Conservation (phyloP, 2,329 filamentous ascomycete species). For the Bipolaris gigantea region DNA sequence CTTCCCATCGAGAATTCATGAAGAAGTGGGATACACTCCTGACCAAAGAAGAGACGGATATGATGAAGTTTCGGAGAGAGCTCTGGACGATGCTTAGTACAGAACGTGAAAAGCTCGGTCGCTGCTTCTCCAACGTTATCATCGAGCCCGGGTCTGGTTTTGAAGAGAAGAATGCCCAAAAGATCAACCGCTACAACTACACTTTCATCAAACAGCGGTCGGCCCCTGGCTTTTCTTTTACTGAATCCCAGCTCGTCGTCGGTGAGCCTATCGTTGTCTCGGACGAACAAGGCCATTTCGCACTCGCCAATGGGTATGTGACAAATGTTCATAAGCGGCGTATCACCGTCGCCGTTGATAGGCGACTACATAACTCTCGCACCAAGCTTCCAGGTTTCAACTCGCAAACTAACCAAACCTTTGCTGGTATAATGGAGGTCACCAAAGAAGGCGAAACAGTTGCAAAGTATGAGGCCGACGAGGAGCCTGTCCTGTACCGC, state of each 20-base stretch:
- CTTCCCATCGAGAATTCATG: conserved; percentile 79
- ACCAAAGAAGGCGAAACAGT: conserved; percentile 53
- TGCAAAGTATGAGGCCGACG: conserved; percentile 46
- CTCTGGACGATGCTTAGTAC: conserved; percentile 94
- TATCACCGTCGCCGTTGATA: conserved; percentile 88
- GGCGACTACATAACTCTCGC: conserved; percentile 83
- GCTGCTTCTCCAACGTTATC: conserved; percentile 86
- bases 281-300: conserved; percentile 93
- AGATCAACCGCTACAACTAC: conserved; percentile 91
- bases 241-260: conserved; percentile 82
- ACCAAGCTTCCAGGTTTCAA: conserved; percentile 77
- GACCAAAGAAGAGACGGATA: conserved; percentile 91
- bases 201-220: conserved; percentile 73
- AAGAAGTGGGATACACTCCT: conserved; percentile 91
- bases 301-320: conserved; percentile 88
- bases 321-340: conserved; percentile 72
- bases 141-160: conserved; percentile 75
- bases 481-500: conserved; percentile 69
- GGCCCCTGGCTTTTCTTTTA: conserved; percentile 72
- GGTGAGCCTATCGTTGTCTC: conserved; percentile 97
- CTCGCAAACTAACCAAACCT: conserved; percentile 75
- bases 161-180: conserved; percentile 70
- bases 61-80: conserved; percentile 83
- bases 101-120: conserved; percentile 83
- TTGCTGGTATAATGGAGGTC: conserved; percentile 90